Evolutionary conservation across 305 asterid genomes (phyloP), one percentile per base, ranked within the genome.

Genomic region (Fraxinus floribunda): DNA sequence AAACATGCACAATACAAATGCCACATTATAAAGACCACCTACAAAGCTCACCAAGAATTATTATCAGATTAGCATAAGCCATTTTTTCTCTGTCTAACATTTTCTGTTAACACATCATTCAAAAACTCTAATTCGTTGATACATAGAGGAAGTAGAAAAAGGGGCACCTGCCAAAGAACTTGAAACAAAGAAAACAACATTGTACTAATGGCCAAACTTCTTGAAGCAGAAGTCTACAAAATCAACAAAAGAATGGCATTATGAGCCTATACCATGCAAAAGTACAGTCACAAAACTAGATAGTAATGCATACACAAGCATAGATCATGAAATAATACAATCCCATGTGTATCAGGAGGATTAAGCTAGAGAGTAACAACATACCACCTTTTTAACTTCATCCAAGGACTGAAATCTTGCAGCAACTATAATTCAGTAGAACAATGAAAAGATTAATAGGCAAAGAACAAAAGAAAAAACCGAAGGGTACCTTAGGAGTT

Each of bases 21-120:
- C 94, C 94, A 90, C 77, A 81, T 44, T 34, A 89, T 24, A 87
- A 89, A 89, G 78, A 86, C 87, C 89, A 88, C 93, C 93, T 90
- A 76, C 78, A 79, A 29, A 73, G 77, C 36, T 66, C 39, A 80
- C 34, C 68, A 66, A 46, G 18, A 70, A 38, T 1, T 55, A 66
- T 18, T 6, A 44, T 80, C 76, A 82, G 82, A 39, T 20, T 41
- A 75, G 75, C 36, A 64, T 30, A 32, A 39, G 70, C 75, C 26
- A n/a, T 36, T 74, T 9, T 74, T 60, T 35, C 3, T 44, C 52
- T 44, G 4, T 4, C 71, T 38, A 78, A 32, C 44, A 3, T 78
- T 36, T 55, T 76, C 71, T 44, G 44, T 34, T 49, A 52, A 57
- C 10, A 78, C 36, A 3, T 24, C 75, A 11, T 26, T 46, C 41